Evolutionary conservation across 1,139 yeast species (phyloP), one percentile per base, ranked within the genome.

Genomic region (Casaregolazyma lundiana): DNA sequence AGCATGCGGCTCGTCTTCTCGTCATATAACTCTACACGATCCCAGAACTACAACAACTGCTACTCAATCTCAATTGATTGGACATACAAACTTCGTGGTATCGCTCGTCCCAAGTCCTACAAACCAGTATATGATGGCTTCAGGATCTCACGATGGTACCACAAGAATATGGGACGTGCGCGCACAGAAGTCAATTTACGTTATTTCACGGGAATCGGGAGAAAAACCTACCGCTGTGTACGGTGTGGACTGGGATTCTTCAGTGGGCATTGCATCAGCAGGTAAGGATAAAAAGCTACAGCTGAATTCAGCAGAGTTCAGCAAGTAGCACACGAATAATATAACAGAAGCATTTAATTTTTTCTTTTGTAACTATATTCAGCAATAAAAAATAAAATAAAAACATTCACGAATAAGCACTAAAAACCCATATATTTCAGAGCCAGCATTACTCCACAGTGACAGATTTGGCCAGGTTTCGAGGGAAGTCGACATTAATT

Each of bases 381-480:
- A 44, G 47, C 32, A 48, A n/a, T n/a, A n/a, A n/a, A 35, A 26
- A 18, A 43, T 36, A 29, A 34, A 36, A 24, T 38, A 26, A 30
- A 32, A 16, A 21, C 29, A 17, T 13, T 32, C 29, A 13, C 34
- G 13, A 18, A 17, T 19, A 36, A 16, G 29, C 26, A 18, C 17
- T 26, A 29, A 6, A 9, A 13, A 21, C 13, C 19, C 38, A 20
- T 17, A 21, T 16, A 34, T 22, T 4, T 35, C 41, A 17, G 20
- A 21, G 7, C 17, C 20, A 38, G 13, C n/a, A 26, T 57, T 75
- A 85, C 72, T 84, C 97, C 54, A 94, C 98, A 46, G 99, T 94
- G 50, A 94, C 98, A 41, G 96, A 84, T 75, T 94, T 94, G 55
- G 99, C 99, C 72, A 94, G 78, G 73, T 94, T 94, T 72, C 98